Conservation (phyloP, 225 moss, liverwort and hornwort genomes). For the Polytrichum commune region DNA sequence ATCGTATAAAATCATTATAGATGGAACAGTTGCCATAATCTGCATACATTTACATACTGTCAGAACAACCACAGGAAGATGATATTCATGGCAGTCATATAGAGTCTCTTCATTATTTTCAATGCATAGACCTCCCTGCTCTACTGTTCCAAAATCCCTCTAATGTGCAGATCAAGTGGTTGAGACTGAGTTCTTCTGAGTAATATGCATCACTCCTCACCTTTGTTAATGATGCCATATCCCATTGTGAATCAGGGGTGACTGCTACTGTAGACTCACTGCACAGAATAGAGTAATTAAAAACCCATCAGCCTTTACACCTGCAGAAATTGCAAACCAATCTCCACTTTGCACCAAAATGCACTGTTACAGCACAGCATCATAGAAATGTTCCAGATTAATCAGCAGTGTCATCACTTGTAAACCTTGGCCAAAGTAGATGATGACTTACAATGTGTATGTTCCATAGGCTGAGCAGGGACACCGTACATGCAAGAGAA, state of each 20-base stretch:
- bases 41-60: conserved; percentile 24
- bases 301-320: neutral
- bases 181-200: too few species aligned
- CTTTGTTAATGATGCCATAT: conserved; percentile 78
- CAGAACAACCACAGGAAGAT: too few species aligned
- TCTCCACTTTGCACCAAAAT: too few species aligned
- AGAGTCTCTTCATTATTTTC: too few species aligned
- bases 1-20: conserved; percentile 76
- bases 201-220: conserved; percentile 11
- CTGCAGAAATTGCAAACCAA: too few species aligned
- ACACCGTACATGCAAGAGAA: conserved; percentile 27
- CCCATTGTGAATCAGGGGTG: conserved; percentile 68
- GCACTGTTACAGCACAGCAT: too few species aligned
- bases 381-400: too few species aligned
- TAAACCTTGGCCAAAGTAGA: conserved; percentile 8
- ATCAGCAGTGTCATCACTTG: too few species aligned
- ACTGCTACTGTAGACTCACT: conserved; percentile 64
- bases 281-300: conserved; percentile 12
- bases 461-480: conserved; percentile 64
- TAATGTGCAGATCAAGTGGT: neutral
- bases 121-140: neutral
- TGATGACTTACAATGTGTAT: conserved; percentile 63
- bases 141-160: neutral
- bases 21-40: conserved; percentile 79
- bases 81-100: too few species aligned